A percentile compares a stretch with the other conserved stretches of the same genome.
Conservation (phyloP, 2,329 filamentous ascomycete genomes). For the Passalora sequoiae region DNA sequence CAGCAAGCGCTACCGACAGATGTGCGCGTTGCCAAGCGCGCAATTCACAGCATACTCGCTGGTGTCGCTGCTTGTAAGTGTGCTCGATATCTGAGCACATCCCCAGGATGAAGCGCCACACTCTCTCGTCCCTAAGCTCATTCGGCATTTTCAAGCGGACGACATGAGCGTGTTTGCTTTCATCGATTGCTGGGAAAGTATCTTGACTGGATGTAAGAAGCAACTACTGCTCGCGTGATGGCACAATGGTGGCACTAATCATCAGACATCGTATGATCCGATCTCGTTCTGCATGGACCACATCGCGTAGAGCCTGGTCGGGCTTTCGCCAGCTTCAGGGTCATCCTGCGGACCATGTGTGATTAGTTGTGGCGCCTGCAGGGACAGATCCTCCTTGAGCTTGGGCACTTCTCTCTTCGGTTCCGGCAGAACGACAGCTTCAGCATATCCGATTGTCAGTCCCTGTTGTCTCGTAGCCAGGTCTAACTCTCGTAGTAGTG, state of each 20-base stretch:
- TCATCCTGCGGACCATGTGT: slow-evolving; percentile 3
- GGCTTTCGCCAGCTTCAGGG: slow-evolving; percentile 26
- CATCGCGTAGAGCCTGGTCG: slow-evolving; percentile 35
- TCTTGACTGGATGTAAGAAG: background rate
- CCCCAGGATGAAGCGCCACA: no score
- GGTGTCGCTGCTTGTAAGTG: no score
- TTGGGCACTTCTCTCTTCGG: slow-evolving; percentile 11
- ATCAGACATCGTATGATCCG: slow-evolving; percentile 8
- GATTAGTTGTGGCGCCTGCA: slow-evolving; percentile 4
- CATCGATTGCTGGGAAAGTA: background rate
- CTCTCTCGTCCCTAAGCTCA: no score
- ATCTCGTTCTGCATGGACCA: slow-evolving; percentile 31
- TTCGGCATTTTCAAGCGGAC: no score
- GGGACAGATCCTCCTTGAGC: slow-evolving; percentile 1
- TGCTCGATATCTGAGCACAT: no score
- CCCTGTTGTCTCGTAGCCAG: slow-evolving; percentile 14
- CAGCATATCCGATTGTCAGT: slow-evolving; percentile 19
- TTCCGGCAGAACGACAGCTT: slow-evolving; percentile 20
- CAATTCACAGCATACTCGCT: no score
- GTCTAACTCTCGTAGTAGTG: slow-evolving; percentile 16
- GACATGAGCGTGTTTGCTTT: background rate
- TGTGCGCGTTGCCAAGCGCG: no score
- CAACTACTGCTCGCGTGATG: no score
- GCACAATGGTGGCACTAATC: no score
- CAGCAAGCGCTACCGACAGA: no score